phyloP scores from a whole-genome alignment of 768 basidiomycete genomes.

The Termitomyces sp. region DNA sequence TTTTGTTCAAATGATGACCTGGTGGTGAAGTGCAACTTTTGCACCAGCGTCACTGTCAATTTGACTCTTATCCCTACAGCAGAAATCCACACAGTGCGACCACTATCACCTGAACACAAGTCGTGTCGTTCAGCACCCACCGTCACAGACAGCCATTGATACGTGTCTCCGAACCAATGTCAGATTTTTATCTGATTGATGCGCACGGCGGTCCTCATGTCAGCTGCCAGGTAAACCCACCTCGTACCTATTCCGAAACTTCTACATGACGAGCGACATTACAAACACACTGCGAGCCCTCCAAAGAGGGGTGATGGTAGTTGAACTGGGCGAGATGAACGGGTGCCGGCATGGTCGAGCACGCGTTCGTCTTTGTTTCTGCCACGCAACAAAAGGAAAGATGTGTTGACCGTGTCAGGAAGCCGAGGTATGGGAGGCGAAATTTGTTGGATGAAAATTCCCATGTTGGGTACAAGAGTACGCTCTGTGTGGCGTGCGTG shows the following conservation, averaged over 20 bases:
- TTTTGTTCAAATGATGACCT: not conserved
- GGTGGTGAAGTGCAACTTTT: not conserved
- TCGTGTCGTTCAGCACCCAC: not conserved
- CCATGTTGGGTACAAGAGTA: too few species aligned
- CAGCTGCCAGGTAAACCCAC: not conserved
- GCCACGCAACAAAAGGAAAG: not conserved
- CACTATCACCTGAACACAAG: not conserved
- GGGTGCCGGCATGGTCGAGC: not conserved
- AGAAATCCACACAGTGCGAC: not conserved
- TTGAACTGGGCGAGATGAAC: slow-evolving; percentile 25
- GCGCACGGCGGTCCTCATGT: not conserved
- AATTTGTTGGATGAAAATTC: too few species aligned
- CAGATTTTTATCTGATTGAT: too few species aligned
- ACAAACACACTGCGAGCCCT: slow-evolving; percentile 33
- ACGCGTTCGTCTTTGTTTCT: not conserved
- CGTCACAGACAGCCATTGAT: not conserved
- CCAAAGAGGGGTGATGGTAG: slow-evolving; percentile 23
- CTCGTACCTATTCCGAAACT: slow-evolving; percentile 9
- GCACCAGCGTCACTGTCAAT: not conserved
- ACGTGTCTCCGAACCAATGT: not conserved
- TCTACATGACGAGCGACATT: slow-evolving; percentile 1
- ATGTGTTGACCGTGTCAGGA: not conserved
- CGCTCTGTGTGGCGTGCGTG: too few species aligned
- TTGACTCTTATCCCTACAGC: not conserved
- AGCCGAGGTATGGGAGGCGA: too few species aligned